Evolutionary conservation across 2,329 filamentous ascomycete genomes (phyloP), one percentile per base, ranked within the genome.

Genomic region (Pseudogymnoascus destructans): DNA sequence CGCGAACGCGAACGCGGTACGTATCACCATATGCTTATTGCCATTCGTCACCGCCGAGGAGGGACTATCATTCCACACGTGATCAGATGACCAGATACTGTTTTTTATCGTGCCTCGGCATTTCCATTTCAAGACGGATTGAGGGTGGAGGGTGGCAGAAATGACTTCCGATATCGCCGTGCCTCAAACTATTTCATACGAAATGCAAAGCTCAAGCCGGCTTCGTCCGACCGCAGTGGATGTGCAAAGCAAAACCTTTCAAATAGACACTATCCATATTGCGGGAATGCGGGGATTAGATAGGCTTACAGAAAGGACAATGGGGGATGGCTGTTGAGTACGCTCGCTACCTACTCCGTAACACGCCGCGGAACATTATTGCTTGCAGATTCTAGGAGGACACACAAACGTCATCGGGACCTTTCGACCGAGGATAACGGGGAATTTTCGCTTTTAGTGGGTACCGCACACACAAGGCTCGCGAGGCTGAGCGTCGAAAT

Each of bases 401-500:
- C 46, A 52, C 46, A 52, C 46, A 25, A 25, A 52, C 46, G 46
- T 52, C 46, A 52, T 52, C 46, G 46, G 46, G 32, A 52, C 46
- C 46, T 52, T 52, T 52, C 46, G 46, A 52, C 46, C 46, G 46
- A 52, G 46, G 46, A 32, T 52, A 52, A 52, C 46, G 17, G 32
- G 46, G 46, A 52, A 30, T 52, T 52, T 52, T 25, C 46, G 46
- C 46, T 30, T 52, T 52, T 52, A 52, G 46, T 52, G 46, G 46
- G 46, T 52, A 52, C 46, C 46, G 46, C 46, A 52, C 46, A 52
- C 46, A 11, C 46, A 52, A 52, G 46, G 46, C 46, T 52, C 46
- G 10, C 46, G 46, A 52, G 46, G 46, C 46, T 52, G 46, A 52
- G 46, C 46, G 11, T 13, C n/a, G n/a, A 52, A 32, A 52, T 52